Percentiles rank a stretch among this genome's conserved stretches.
These are phyloP conservation scores for Lichtheimia hyalospora DNA, from an alignment of 371 early-diverging fungal genomes.

Conservation along the genomic window DNA sequence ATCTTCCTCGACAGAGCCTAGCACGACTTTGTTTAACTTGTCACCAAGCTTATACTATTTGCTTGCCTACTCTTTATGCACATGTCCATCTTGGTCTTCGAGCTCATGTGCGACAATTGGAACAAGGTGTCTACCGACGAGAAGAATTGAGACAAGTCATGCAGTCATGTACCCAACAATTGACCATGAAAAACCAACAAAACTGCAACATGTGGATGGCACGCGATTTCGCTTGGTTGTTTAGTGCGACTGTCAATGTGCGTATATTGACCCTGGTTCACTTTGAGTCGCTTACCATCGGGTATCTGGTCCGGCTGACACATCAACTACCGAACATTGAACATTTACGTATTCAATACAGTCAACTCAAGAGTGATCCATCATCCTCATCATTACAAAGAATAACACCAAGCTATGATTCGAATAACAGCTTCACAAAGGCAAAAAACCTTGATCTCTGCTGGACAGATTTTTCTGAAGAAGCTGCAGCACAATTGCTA, in stretches of 20 bases:
- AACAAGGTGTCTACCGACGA: slow-evolving; percentile 18
- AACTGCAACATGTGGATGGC: slow-evolving; percentile 30
- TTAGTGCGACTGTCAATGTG: slow-evolving; percentile 7
- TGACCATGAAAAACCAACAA: slow-evolving; percentile 36
- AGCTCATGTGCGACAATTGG: slow-evolving; percentile 34
- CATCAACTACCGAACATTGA: neutral
- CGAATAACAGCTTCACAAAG: neutral
- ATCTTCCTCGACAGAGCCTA: slow-evolving; percentile 24
- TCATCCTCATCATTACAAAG: neutral
- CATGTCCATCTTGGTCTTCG: slow-evolving; percentile 35
- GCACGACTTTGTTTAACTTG: slow-evolving; percentile 33
- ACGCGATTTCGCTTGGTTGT: slow-evolving; percentile 7
- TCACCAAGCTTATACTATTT: slow-evolving; percentile 23
- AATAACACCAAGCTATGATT: neutral
- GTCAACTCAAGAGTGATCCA: neutral
- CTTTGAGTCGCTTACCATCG: slow-evolving; percentile 34
- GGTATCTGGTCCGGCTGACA: slow-evolving; percentile 20
- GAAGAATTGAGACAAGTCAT: slow-evolving; percentile 18
- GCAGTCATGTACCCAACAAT: slow-evolving; percentile 12
- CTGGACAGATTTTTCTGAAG: slow-evolving; percentile 47
- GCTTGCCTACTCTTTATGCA: slow-evolving; percentile 34
- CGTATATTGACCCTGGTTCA: slow-evolving; percentile 30
- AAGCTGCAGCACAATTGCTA: slow-evolving; percentile 25
- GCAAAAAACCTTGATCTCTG: slow-evolving; percentile 17
- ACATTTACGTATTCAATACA: slow-evolving; percentile 6